These are phyloP conservation scores for Carallia pectinifolia DNA, from an alignment of 345 rosid genomes.

Conservation along the genomic window DNA sequence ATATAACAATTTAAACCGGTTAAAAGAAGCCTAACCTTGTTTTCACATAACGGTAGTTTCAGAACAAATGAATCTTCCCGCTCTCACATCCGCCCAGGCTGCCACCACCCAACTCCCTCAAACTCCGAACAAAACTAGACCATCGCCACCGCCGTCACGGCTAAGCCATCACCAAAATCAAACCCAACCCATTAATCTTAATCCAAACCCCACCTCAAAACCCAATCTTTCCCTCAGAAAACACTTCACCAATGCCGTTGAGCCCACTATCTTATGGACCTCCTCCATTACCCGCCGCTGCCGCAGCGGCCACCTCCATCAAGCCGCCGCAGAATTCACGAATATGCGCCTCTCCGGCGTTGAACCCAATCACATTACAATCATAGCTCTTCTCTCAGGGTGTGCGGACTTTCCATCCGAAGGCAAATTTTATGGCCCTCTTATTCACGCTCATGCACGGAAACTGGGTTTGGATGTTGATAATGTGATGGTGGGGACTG, in stretches of 20 bases:
- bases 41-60: not conserved
- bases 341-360: constrained; percentile 55
- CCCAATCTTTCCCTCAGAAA: constrained; percentile 17
- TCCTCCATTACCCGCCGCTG: constrained; percentile 63
- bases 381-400: constrained; percentile 51
- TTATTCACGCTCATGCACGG: constrained; percentile 57
- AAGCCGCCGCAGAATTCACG: constrained; percentile 52
- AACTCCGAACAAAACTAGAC: not conserved
- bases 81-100: constrained; percentile 27
- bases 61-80: constrained; percentile 41
- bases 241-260: constrained; percentile 16
- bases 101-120: constrained; percentile 9
- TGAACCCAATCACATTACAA: constrained; percentile 65
- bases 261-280: constrained; percentile 59
- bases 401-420: constrained; percentile 43
- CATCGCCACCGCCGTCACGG: constrained; percentile 1
- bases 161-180: constrained; percentile 21
- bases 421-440: constrained; percentile 40
- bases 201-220: constrained; percentile 14
- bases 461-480: constrained; percentile 37
- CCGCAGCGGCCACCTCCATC: constrained; percentile 48
- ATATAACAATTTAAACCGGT: too few species aligned
- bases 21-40: not conserved
- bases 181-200: not conserved
- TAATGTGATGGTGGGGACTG: constrained; percentile 27